Evolutionary conservation across 192 early-diverging fungal genomes (phyloP).

Genomic region (Backusella luteola): DNA sequence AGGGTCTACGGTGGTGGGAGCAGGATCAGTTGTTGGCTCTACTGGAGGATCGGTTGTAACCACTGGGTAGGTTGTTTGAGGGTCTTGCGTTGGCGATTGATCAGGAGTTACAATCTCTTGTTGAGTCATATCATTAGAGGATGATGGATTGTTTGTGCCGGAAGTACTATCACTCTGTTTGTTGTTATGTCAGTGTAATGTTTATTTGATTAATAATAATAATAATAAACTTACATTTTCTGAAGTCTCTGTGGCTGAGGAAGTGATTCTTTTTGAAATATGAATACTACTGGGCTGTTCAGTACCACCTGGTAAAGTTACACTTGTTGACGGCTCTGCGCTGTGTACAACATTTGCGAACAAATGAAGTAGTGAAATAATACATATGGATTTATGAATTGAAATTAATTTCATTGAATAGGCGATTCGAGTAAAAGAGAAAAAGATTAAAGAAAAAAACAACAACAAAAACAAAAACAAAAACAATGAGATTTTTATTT

Average conservation of each 20-base stretch:
- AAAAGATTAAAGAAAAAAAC: not conserved
- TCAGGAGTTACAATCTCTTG: not conserved
- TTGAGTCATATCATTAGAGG: not conserved
- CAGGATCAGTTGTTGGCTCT: not conserved
- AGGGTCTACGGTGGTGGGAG: not conserved
- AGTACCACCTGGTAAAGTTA: not conserved
- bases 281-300: not conserved
- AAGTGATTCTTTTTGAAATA: not conserved
- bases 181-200: not conserved
- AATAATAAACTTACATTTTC: not conserved
- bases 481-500: not conserved
- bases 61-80: not conserved
- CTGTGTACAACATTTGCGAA: not conserved
- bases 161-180: not conserved
- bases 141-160: not conserved
- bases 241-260: not conserved
- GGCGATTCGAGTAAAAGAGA: not conserved
- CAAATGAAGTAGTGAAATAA: not conserved
- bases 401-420: constrained; percentile 7
- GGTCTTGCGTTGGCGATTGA: not conserved
- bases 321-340: not conserved
- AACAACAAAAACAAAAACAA: constrained; percentile 4
- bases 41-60: not conserved
- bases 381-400: not conserved
- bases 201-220: not conserved